These are phyloP conservation scores for Exophiala alcalophila DNA, from an alignment of 2,329 filamentous ascomycete species.

Conservation along the genomic window DNA sequence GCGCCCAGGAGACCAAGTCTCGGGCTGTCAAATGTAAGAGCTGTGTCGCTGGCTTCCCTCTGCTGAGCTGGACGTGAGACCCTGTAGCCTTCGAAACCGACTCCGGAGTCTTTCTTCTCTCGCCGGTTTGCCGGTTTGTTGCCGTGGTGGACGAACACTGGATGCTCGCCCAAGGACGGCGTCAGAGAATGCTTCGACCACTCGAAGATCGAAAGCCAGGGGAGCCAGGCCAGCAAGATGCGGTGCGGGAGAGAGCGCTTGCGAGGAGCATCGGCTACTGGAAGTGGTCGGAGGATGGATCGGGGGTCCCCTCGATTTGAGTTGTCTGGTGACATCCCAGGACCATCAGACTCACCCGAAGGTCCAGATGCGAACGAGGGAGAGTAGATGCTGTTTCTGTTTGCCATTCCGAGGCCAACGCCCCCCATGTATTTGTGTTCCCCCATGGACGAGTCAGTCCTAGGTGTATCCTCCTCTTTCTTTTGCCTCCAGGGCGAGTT, in stretches of 20 bases:
- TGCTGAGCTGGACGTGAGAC: too few relatives aligned
- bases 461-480: constrained; percentile 3
- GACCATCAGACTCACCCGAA: too few relatives aligned
- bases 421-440: background rate
- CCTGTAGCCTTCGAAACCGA: background rate
- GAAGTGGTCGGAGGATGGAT: too few relatives aligned
- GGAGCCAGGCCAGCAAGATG: constrained; percentile 16
- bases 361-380: too few relatives aligned
- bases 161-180: background rate
- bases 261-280: too few relatives aligned
- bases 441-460: too few relatives aligned
- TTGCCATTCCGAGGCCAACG: constrained; percentile 1
- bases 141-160: background rate
- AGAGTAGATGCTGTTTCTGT: constrained; percentile 1
- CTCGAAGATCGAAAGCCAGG: constrained; percentile 13
- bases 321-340: too few relatives aligned
- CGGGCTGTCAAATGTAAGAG: background rate
- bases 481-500: constrained; percentile 3
- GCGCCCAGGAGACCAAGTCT: background rate
- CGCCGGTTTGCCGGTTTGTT: background rate
- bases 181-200: constrained; percentile 11
- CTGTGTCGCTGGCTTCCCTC: background rate
- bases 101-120: background rate
- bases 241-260: constrained; percentile 7
- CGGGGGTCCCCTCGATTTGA: too few relatives aligned